phyloP scores from a whole-genome alignment of 1,284 basidiomycete species.

The Moesziomyces sp. region DNA sequence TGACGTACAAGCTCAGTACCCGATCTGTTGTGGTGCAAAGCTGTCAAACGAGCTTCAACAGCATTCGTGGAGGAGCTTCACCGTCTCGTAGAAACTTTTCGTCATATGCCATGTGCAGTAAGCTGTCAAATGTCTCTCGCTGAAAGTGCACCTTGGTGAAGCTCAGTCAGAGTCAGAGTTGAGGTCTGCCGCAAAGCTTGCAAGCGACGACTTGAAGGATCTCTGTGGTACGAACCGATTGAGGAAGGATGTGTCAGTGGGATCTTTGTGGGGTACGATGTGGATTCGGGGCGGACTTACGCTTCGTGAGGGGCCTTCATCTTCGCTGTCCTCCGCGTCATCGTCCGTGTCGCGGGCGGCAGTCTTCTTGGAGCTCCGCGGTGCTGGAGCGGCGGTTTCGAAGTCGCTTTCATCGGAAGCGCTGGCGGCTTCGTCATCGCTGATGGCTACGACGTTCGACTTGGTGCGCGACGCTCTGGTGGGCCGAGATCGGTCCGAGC shows the following conservation, averaged over 20 bases:
- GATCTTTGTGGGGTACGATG: background rate
- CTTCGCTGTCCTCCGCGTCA: constrained; percentile 27
- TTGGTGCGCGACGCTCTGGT: background rate
- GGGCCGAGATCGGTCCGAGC: background rate
- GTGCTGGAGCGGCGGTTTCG: background rate
- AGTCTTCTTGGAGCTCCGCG: background rate
- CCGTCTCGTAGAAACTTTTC: no score
- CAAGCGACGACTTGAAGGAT: constrained; percentile 41
- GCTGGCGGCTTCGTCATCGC: constrained; percentile 1
- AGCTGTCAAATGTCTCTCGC: no score
- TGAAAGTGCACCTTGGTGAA: background rate
- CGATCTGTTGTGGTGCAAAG: no score
- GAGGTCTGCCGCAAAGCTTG: constrained; percentile 46
- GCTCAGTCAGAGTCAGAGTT: constrained; percentile 42
- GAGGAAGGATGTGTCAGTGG: background rate
- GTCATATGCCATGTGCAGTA: no score
- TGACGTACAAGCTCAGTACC: no score
- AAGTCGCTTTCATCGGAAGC: constrained; percentile 15
- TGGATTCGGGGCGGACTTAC: constrained; percentile 2
- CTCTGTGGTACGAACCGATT: constrained; percentile 5
- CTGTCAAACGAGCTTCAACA: no score
- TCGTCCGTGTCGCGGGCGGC: constrained; percentile 1
- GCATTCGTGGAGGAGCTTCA: no score
- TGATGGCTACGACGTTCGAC: background rate
- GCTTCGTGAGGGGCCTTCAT: constrained; percentile 24